Evolutionary conservation across 2,329 filamentous ascomycete genomes (phyloP), one percentile per base, ranked within the genome.

Genomic region (Beauveria australis): DNA sequence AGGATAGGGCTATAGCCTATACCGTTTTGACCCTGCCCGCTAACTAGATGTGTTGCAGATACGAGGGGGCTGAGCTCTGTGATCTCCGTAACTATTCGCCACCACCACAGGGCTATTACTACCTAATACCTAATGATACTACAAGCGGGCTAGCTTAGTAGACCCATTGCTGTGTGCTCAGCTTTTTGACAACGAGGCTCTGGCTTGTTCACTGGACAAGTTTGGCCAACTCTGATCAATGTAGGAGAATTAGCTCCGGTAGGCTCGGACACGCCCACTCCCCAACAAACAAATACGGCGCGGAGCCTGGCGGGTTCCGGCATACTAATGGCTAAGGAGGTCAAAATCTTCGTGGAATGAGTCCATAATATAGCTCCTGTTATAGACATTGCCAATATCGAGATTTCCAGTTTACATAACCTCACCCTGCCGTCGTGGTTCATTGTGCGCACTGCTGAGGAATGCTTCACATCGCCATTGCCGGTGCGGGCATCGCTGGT

Each of bases 401-500:
- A 6, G 5, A 4, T 6, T n/a, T 28, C 10, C 52, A 30, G 14
- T 46, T 18, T 19, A 37, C 5, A 12, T 37, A 37, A 14, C 33
- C 33, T 37, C 14, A 28, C 37, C 37, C 19, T 53, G 22, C 16
- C 14, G n/a, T 7, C n/a, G n/a, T 16, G 37, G 3, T 19, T 26
- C 19, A 22, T 8, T 26, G 51, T 41, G 19, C 19, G 30, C 19
- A 22, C 10, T 19, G 10, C 14, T 5, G n/a, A 24, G 41, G 16
- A 24, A 65, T 66, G 65, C 66, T 72, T 18, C 59, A 70, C 33
- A 64, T 72, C 22, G 59, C 70, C 46, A 65, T 76, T 9, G 67
- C 72, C 18, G 74, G 74, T n/a, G 74, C 69, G 19, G 74, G 74
- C 30, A 73, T 75, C 28, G 70, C 72, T 10, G 74, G 74, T 28